Percentiles rank a stretch among this genome's conserved stretches.
These are phyloP conservation scores for Biscutella auriculata DNA, from an alignment of 441 rosid species.

Conservation along the genomic window DNA sequence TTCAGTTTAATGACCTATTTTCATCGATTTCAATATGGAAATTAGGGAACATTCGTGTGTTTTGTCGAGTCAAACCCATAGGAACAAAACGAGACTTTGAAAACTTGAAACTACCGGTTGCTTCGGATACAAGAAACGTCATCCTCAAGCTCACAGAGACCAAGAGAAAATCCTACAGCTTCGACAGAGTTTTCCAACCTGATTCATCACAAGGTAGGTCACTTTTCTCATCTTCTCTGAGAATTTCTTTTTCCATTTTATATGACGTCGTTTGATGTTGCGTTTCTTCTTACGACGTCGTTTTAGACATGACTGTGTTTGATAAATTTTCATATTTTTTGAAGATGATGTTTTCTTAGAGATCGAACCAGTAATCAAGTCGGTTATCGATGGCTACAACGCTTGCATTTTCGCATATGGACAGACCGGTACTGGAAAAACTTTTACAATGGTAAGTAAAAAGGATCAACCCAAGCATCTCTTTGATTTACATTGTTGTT, in stretches of 20 bases:
- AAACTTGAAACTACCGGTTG: conserved; percentile 25
- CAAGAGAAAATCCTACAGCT: conserved; percentile 45
- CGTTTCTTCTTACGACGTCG: too few relatives aligned
- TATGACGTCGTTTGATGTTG: not conserved
- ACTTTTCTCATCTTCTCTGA: not conserved
- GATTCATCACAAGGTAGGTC: conserved; percentile 56
- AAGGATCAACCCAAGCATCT: not conserved
- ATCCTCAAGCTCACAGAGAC: conserved; percentile 29
- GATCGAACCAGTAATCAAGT: conserved; percentile 63
- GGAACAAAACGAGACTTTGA: not conserved
- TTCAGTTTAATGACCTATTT: not conserved
- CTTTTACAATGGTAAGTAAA: conserved; percentile 76
- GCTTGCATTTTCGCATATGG: conserved; percentile 82
- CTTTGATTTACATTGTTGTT: not conserved
- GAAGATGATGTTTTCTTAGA: conserved; percentile 70
- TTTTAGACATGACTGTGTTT: too few relatives aligned
- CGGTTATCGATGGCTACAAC: conserved; percentile 72
- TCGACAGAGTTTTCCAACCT: conserved; percentile 57
- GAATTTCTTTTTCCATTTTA: too few relatives aligned
- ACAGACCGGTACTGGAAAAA: too few relatives aligned
- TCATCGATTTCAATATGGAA: not conserved
- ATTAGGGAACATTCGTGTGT: conserved; percentile 71
- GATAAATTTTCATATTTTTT: too few relatives aligned
- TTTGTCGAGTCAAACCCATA: conserved; percentile 54
- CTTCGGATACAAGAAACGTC: conserved; percentile 42